Evolutionary conservation across 2,329 filamentous ascomycete genomes (phyloP), one percentile per base, ranked within the genome.

Genomic region (Paradendryphiella salina): DNA sequence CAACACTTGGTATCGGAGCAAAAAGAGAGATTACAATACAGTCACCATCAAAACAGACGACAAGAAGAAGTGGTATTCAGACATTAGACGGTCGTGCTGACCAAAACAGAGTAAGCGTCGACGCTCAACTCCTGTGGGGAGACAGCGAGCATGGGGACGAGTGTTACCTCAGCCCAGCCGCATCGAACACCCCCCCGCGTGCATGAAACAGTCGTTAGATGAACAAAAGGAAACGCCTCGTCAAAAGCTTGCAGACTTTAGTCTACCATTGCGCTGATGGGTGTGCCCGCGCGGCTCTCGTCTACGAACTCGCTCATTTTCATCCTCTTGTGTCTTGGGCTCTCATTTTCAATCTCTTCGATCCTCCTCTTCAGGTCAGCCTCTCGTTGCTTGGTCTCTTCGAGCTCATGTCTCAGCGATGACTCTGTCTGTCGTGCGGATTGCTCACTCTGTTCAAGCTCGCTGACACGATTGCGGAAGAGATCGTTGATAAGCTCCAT

Each of bases 401-500:
- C 89, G 5, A 87, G 75, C 61, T 87, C 81, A 3, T 79, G 73
- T 20, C 81, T 79, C 56, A 87, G 74, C 42, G 83, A 79, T 3
- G 77, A 78, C 55, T 85, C 82, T 15, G 74, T 74, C 36, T 84
- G 82, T 6, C 80, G 78, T 35, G 85, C 79, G 51, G 85, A 81
- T 39, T 83, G 83, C 68, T 93, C 89, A 66, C 87, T 87, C 60
- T 86, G 83, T 69, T 95, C 90, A 10, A 94, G 79, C 69, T 94
- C 81, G 70, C 85, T 73, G 33, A 96, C 85, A 9, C 77, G 76
- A 54, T 87, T 86, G 37, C 78, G 76, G 71, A 88, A 89, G 15
- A 89, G 75, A 46, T 86, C 82, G 65, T 85, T 96, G 78, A 99
- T 96, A 44, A 99, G 83, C 71, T 99, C 94, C 18, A 99, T 82